Base-by-base conservation (phyloP, 768 basidiomycete genomes). In the Phaeotremella skinneri region DNA sequence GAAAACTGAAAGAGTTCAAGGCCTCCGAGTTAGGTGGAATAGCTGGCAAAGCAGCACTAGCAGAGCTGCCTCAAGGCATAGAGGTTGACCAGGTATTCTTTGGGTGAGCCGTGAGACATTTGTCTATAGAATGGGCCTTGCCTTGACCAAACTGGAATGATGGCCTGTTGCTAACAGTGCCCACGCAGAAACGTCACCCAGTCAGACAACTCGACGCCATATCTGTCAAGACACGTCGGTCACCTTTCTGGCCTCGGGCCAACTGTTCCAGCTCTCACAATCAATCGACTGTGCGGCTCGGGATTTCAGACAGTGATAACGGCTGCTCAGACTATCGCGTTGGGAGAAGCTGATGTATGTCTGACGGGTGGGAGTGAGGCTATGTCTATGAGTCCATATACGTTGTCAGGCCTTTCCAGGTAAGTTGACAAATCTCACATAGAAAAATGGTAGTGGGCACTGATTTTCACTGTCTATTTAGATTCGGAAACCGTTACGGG, bases 81-180 rank as follows among this genome's bases (percentile, higher is more conserved):
- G 62, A 76, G 54, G 77, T 79, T 0, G 79, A 79, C 61, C 70
- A 75, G 42, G 78, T 79, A 2, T 75, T 77, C 61, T 79, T 79
- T 50, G 79, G 79, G 78, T 79, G 53, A 64, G 78, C 52, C 16
- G 25, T n/a, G n/a, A n/a, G n/a, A n/a, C n/a, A n/a, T 31, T 25
- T 6, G 16, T 17, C 30, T 17, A 47, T 16, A n/a, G 7, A 30
- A 21, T 25, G 51, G 16, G 43, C 17, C 52, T 25, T 41, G 27
- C 6, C 37, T 4, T 39, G 25, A 21, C 16, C 39, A 9, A 17
- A 32, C 9, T 21, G 26, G 42, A 23, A 26, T n/a, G 23, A 5
- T 0, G 21, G 1, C 43, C 5, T 20, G 39, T 27, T 16, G 4
- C 29, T 48, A 31, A 47, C 20, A 42, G 32, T 21, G 5, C 20